Conservation (phyloP, 768 basidiomycete species). For the Tricholoma saponaceum region DNA sequence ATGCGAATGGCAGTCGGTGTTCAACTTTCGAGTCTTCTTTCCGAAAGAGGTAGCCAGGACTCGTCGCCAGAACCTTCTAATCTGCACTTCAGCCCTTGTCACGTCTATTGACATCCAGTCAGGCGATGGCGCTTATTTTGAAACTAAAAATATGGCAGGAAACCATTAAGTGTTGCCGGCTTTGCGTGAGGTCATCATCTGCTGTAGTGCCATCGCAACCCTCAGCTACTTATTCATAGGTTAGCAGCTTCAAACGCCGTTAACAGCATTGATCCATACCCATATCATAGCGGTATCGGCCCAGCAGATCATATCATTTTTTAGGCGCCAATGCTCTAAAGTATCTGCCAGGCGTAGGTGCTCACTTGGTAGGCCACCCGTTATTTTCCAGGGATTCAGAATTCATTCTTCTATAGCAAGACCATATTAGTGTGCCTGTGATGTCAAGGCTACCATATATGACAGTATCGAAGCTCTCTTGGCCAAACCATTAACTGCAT, state of each 20-base stretch:
- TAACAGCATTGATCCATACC: background rate
- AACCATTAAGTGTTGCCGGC: too few species aligned
- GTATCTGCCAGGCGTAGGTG: slow-evolving; percentile 31
- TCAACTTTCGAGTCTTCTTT: slow-evolving; percentile 21
- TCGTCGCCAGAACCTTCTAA: slow-evolving; percentile 14
- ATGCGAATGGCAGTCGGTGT: slow-evolving; percentile 12
- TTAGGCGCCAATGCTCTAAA: slow-evolving; percentile 24
- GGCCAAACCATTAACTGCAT: slow-evolving; percentile 19
- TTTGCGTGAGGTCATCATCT: slow-evolving; percentile 23
- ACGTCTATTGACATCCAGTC: slow-evolving; percentile 6
- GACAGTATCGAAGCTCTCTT: slow-evolving; percentile 28
- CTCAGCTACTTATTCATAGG: slow-evolving; percentile 38
- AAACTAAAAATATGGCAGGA: background rate
- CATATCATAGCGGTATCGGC: slow-evolving; percentile 35
- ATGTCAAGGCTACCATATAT: slow-evolving; percentile 25
- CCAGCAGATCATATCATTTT: slow-evolving; percentile 27
- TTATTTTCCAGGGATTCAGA: background rate
- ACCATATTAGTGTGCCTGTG: slow-evolving; percentile 32
- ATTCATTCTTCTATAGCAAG: slow-evolving; percentile 24
- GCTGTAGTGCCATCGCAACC: slow-evolving; percentile 36
- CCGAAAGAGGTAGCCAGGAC: slow-evolving; percentile 10
- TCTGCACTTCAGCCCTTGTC: slow-evolving; percentile 19
- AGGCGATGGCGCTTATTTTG: background rate
- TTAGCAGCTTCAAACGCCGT: background rate
- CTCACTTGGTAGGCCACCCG: slow-evolving; percentile 20